Base-by-base conservation (phyloP, 2,329 filamentous ascomycete species). In the Ophioceras dolichostomum region DNA sequence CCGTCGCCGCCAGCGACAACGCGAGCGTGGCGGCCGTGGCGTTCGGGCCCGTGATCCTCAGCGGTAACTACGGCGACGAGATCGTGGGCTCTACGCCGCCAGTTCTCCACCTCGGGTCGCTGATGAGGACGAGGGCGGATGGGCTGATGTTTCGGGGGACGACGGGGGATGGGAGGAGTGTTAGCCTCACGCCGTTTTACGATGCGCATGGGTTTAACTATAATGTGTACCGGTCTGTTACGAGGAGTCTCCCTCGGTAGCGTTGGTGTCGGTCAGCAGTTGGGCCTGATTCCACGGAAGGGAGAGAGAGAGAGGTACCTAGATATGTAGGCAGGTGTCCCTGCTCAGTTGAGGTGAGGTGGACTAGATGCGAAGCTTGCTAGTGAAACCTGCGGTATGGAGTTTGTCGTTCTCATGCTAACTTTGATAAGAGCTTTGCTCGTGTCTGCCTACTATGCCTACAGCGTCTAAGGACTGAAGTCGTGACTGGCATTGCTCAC, bases 1-100 rank as follows among this genome's bases (percentile, higher is more conserved):
- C 56, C 0, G 46, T 71, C 2, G 41, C 57, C 0, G 62, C 68
- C n/a, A 69, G 70, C 38, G 67, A 72, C 37, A 55, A 69, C 22
- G 32, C 47, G 4, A 49, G 35, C 4, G 39, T 69, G 2, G 65
- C 60, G 3, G 65, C 67, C 0, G 32, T 70, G 10, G 62, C 64
- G 0, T 70, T 59, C 37, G 68, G 67, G 0, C 68, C 65, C 0
- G 57, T 59, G 0, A 48, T 70, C 4, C 44, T 70, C 13, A 51
- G 57, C 1, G 67, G 61, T 0, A 62, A 68, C 39, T 69, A 70
- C 37, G 64, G 64, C 1, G 48, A 49, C 13, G 35, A 33, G 2
- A 36, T 43, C 0, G 30, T 61, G 5, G 37, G 7, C 12, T 7
- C 35, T 5, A 34, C 41, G 2, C 45, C 50, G 3, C 60, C 61